These are phyloP conservation scores for Spergularia bocconei DNA, from an alignment of 148 eudicot species.

Conservation along the genomic window DNA sequence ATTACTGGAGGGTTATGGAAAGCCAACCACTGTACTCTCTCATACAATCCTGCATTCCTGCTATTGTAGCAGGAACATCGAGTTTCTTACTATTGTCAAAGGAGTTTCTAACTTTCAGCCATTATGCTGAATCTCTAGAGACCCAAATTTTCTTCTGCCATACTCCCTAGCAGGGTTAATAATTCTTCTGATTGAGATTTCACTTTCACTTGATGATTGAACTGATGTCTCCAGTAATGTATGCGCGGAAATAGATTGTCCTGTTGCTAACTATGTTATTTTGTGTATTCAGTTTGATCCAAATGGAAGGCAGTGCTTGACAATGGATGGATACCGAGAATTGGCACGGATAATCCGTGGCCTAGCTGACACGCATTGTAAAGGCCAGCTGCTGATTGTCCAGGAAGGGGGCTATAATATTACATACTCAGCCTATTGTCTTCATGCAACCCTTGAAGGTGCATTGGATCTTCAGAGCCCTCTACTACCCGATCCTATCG, in stretches of 20 bases:
- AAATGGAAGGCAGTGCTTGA: slow-evolving; percentile 94
- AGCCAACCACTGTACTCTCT: too few species aligned
- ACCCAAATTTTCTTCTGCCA: too few species aligned
- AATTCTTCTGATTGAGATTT: too few species aligned
- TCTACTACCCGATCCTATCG: slow-evolving; percentile 71
- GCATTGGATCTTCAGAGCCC: slow-evolving; percentile 55
- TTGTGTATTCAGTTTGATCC: slow-evolving; percentile 74
- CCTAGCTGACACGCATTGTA: slow-evolving; percentile 56
- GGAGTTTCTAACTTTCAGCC: too few species aligned
- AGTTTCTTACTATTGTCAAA: not conserved
- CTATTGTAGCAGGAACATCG: too few species aligned
- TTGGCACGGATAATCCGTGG: slow-evolving; percentile 49
- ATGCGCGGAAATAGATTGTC: too few species aligned
- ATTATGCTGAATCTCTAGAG: too few species aligned
- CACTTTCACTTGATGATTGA: too few species aligned
- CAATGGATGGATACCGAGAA: slow-evolving; percentile 84
- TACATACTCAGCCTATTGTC: slow-evolving; percentile 90
- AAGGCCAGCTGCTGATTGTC: slow-evolving; percentile 69
- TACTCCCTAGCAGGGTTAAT: too few species aligned
- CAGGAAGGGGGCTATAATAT: slow-evolving; percentile 97
- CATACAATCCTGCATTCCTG: too few species aligned
- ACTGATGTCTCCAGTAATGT: too few species aligned
- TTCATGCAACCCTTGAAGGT: slow-evolving; percentile 92
- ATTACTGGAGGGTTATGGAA: too few species aligned
- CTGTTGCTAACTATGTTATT: slow-evolving; percentile 6